Evolutionary conservation across 1,284 basidiomycete genomes (phyloP).

Genomic region (Trametes hirsuta): DNA sequence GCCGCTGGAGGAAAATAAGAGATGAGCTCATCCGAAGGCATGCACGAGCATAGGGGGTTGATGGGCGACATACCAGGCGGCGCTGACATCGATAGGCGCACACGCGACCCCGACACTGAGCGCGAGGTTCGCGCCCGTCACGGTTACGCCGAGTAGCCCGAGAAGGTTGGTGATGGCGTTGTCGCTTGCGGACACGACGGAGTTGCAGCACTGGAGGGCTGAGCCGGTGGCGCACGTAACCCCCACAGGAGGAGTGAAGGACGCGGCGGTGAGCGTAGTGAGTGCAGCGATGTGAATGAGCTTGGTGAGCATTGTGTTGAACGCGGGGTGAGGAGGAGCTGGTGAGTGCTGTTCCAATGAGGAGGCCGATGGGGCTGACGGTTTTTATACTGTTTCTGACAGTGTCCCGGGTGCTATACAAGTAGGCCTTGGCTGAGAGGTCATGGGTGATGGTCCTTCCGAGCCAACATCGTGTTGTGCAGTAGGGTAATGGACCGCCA

Average conservation of each 20-base stretch:
- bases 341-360: no score
- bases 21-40: no score
- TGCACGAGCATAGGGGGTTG: background rate
- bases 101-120: slow-evolving; percentile 30
- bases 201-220: slow-evolving; percentile 30
- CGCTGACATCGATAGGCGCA: slow-evolving; percentile 27
- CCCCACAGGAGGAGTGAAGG: background rate
- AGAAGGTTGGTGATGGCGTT: slow-evolving; percentile 11
- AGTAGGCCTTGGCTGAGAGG: no score
- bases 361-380: no score
- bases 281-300: no score
- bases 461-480: no score
- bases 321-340: no score
- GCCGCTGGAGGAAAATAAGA: background rate
- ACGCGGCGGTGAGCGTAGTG: background rate
- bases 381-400: no score
- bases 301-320: no score
- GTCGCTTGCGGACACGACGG: slow-evolving; percentile 18
- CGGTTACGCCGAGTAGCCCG: slow-evolving; percentile 22
- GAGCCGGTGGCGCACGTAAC: slow-evolving; percentile 25
- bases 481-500: no score
- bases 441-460: no score
- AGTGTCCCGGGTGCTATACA: no score
- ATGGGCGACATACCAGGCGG: slow-evolving; percentile 17
- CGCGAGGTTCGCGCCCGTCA: slow-evolving; percentile 22